Base-by-base conservation (phyloP, 176 grass and related monocot species). In the Zizania latifolia region DNA sequence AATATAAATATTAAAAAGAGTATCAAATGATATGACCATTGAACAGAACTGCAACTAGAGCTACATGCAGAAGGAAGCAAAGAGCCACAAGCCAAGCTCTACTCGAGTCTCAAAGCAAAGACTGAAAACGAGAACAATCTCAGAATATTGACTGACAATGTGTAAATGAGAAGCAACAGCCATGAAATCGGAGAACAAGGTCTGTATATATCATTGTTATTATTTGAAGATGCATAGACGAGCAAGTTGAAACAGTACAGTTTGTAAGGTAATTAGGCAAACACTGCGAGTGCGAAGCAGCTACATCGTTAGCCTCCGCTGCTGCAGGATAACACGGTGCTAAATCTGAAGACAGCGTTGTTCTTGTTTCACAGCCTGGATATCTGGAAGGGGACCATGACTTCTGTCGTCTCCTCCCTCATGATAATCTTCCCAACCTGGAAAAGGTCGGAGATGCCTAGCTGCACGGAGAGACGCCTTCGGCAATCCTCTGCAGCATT, bases 301-400 rank as follows among this genome's bases (percentile, higher is more conserved):
- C n/a, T n/a, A n/a, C n/a, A n/a, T n/a, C 15, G 41, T 78, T 51
- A 43, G 21, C 55, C 14, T 26, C 39, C 21, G 60, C 14, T 13
- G 29, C 55, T 50, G 9, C 58, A 16, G 74, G 56, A 62, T 63
- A 63, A 44, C 2, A 66, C 19, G n/a, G 3, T 32, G 60, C 15
- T 45, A 15, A 33, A 40, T 50, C n/a, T n/a, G n/a, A n/a, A 68
- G 19, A 8, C 9, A 51, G 14, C 15, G 1, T 58, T 24, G 10
- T 57, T 81, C 64, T 62, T 76, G 27, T 62, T 30, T 85, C 85
- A 99, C 69, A 99, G 82, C 76, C 95, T 92, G 64, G 89, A 94
- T 81, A 99, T 99, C 79, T 94, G 95, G 74, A 99, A 81, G 67
- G 95, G 95, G 21, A 99, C 59, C 95, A 88, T 90, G 46, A 70